These are phyloP conservation scores for Fusarium gaditjirri DNA, from an alignment of 2,329 filamentous ascomycete genomes.

Conservation along the genomic window DNA sequence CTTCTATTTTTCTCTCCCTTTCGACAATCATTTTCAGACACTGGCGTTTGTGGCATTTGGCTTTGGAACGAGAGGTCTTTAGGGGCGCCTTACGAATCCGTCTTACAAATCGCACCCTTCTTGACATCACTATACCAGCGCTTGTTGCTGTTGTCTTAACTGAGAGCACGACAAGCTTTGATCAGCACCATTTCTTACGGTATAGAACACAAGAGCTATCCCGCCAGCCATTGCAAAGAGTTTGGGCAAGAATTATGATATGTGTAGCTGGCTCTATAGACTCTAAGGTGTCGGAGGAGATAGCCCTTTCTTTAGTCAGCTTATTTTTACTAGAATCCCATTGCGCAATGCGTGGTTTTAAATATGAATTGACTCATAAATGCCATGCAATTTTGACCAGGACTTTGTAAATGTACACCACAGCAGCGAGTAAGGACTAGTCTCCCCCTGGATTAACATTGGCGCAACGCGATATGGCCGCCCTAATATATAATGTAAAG, in stretches of 20 bases:
- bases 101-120: slow-evolving; percentile 7
- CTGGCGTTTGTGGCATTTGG: slow-evolving; percentile 36
- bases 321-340: slow-evolving; percentile 37
- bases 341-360: slow-evolving; percentile 20
- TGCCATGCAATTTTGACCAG: not conserved
- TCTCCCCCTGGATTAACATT: not conserved
- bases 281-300: slow-evolving; percentile 37
- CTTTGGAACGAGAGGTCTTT: slow-evolving; percentile 30
- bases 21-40: slow-evolving; percentile 26
- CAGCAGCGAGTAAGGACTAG: not conserved
- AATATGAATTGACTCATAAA: not conserved
- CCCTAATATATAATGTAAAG: not conserved
- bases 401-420: not conserved
- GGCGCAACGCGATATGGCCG: not conserved
- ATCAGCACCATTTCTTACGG: not conserved
- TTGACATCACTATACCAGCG: slow-evolving; percentile 12
- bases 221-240: not conserved
- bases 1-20: slow-evolving; percentile 16
- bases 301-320: slow-evolving; percentile 39
- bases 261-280: slow-evolving; percentile 42
- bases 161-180: slow-evolving; percentile 7
- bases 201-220: not conserved
- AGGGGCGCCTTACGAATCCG: slow-evolving; percentile 19
- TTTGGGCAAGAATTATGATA: slow-evolving; percentile 23
- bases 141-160: slow-evolving; percentile 13